phyloP scores from a whole-genome alignment of 1,284 basidiomycete species.

The Hemileia vastatrix region DNA sequence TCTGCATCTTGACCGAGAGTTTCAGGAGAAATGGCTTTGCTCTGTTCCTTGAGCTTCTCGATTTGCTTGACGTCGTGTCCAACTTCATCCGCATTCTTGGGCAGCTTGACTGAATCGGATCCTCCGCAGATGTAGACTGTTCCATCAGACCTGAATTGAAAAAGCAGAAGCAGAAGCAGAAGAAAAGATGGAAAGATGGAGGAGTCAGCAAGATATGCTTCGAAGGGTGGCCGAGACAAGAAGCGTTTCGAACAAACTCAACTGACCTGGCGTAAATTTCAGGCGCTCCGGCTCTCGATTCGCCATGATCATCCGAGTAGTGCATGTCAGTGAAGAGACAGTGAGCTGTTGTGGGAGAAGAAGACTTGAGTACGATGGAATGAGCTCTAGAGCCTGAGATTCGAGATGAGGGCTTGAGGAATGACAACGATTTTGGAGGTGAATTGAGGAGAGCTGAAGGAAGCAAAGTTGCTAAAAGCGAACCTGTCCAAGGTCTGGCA shows the following conservation, averaged over 20 bases:
- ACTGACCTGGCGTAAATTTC: conserved; percentile 36
- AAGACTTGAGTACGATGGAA: conserved; percentile 33
- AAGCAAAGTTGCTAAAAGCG: too few relatives aligned
- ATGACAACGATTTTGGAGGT: too few relatives aligned
- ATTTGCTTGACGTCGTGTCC: conserved; percentile 27
- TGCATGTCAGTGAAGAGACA: conserved; percentile 41
- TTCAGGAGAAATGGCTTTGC: conserved; percentile 31
- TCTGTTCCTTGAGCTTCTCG: conserved; percentile 30
- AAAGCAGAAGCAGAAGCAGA: too few relatives aligned
- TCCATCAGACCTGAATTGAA: conserved; percentile 26
- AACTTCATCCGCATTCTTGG: conserved; percentile 32
- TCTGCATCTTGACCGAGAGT: conserved; percentile 31
- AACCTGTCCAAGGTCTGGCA: too few relatives aligned
- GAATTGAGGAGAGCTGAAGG: too few relatives aligned
- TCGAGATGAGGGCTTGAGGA: conserved; percentile 27
- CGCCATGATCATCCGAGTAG: conserved; percentile 27
- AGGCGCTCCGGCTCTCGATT: conserved; percentile 33
- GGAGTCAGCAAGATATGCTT: not conserved
- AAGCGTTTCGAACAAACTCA: not conserved
- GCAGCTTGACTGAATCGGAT: conserved; percentile 34
- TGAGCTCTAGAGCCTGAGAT: conserved; percentile 39
- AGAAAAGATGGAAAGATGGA: not conserved
- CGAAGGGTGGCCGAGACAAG: not conserved
- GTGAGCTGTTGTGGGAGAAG: conserved; percentile 31
- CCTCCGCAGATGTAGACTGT: conserved; percentile 39